phyloP scores from a whole-genome alignment of 768 basidiomycete genomes.

The Tricholoma sp. region DNA sequence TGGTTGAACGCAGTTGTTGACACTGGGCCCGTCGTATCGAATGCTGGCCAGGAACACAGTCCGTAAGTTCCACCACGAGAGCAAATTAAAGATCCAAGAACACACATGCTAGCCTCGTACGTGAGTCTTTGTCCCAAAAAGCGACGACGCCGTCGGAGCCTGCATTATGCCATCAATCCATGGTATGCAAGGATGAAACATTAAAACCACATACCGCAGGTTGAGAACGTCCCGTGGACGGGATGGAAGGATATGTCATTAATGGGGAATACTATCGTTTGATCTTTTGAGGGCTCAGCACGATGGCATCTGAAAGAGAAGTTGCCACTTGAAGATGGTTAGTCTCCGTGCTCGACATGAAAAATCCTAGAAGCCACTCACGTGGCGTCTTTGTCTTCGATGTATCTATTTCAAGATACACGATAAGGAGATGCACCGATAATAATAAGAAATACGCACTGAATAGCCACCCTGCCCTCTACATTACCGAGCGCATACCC shows the following conservation, averaged over 20 bases:
- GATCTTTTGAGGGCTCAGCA: constrained; percentile 55
- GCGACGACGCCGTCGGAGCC: constrained; percentile 83
- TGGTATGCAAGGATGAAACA: constrained; percentile 16
- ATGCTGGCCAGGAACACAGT: constrained; percentile 37
- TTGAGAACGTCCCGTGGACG: constrained; percentile 79
- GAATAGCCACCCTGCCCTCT: constrained; percentile 91
- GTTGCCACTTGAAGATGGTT: constrained; percentile 46
- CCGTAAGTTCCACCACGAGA: not conserved
- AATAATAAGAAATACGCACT: constrained; percentile 48
- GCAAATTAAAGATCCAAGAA: constrained; percentile 19
- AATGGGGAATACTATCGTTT: constrained; percentile 71
- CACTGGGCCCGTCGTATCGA: constrained; percentile 76
- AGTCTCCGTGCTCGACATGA: not conserved
- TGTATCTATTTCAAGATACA: constrained; percentile 48
- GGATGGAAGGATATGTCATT: constrained; percentile 87
- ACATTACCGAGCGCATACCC: constrained; percentile 85
- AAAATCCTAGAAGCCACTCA: constrained; percentile 24
- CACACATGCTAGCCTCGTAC: constrained; percentile 86
- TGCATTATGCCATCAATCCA: constrained; percentile 17
- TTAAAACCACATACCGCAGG: constrained; percentile 50
- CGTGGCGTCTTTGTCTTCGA: constrained; percentile 78
- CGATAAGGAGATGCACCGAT: not conserved
- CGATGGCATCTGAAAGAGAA: constrained; percentile 88
- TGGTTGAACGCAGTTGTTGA: constrained; percentile 81
- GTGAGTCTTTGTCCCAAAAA: constrained; percentile 93